phyloP scores from a whole-genome alignment of 108 stramenopile species.

The Discostella pseudostelligera region DNA sequence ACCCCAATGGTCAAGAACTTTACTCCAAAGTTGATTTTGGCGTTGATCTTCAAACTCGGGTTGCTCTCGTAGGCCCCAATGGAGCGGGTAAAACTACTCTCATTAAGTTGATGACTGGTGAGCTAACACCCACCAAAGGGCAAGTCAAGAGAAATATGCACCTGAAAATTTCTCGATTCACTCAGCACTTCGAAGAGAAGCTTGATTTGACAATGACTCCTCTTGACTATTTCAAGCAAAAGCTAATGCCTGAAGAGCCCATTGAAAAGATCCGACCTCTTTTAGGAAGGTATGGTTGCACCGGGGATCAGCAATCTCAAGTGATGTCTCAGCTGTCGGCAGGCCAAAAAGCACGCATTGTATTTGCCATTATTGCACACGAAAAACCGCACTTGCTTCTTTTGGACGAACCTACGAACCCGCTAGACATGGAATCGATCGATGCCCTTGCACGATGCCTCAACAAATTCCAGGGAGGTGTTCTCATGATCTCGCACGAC shows the following conservation, averaged over 20 bases:
- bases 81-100: conserved; percentile 90
- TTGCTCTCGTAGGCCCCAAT: conserved; percentile 85
- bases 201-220: conserved; percentile 95
- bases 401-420: conserved; percentile 98
- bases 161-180: conserved; percentile 92
- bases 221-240: conserved; percentile 94
- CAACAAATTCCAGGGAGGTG: conserved; percentile 97
- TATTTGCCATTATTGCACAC: conserved; percentile 95
- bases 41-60: conserved; percentile 85
- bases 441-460: conserved; percentile 95
- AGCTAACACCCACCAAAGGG: conserved; percentile 90
- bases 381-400: conserved; percentile 96
- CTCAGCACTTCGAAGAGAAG: conserved; percentile 99
- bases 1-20: conserved; percentile 71
- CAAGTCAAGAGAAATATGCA: conserved; percentile 91
- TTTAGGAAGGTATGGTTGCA: conserved; percentile 95
- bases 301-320: conserved; percentile 83
- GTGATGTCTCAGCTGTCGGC: conserved; percentile 90
- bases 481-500: conserved; percentile 97
- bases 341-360: conserved; percentile 97
- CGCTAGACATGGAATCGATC: conserved; percentile 96
- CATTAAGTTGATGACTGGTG: conserved; percentile 91
- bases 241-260: conserved; percentile 74
- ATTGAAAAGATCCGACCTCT: conserved; percentile 81
- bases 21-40: conserved; percentile 88